These are phyloP conservation scores for Mycocentrospora acerina DNA, from an alignment of 2,329 filamentous ascomycete genomes.

Conservation along the genomic window DNA sequence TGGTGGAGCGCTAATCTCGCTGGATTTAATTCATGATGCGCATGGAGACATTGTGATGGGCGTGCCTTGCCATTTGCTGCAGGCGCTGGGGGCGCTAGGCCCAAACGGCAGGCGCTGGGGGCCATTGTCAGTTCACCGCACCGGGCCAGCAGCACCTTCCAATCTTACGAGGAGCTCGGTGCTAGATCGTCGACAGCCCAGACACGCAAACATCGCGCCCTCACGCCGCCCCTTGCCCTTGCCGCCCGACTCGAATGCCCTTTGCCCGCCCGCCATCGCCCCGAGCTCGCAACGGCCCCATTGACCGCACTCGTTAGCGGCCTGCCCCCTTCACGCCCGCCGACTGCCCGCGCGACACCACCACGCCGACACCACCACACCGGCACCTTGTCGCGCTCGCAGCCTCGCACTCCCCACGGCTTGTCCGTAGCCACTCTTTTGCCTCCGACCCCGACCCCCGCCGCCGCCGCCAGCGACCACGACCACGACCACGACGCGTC, in stretches of 20 bases:
- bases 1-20: no score
- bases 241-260: slow-evolving; percentile 25
- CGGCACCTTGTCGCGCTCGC: slow-evolving; percentile 49
- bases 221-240: slow-evolving; percentile 10
- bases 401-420: slow-evolving; percentile 43
- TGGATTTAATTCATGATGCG: not conserved
- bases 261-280: slow-evolving; percentile 22
- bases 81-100: slow-evolving; percentile 25
- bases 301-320: slow-evolving; percentile 29
- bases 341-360: slow-evolving; percentile 31
- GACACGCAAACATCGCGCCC: slow-evolving; percentile 13
- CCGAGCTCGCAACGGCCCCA: slow-evolving; percentile 29
- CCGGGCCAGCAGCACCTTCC: slow-evolving; percentile 13
- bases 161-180: no score
- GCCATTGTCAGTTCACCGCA: slow-evolving; percentile 12
- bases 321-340: slow-evolving; percentile 27
- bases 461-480: slow-evolving; percentile 6
- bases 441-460: slow-evolving; percentile 19
- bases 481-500: slow-evolving; percentile 25
- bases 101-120: slow-evolving; percentile 14
- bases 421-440: slow-evolving; percentile 50
- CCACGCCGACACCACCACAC: slow-evolving; percentile 38
- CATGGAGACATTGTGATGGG: slow-evolving; percentile 7
- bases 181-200: slow-evolving; percentile 11
- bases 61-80: slow-evolving; percentile 8